Conservation (phyloP, 2,329 filamentous ascomycete genomes). For the Didymella keratinophila region DNA sequence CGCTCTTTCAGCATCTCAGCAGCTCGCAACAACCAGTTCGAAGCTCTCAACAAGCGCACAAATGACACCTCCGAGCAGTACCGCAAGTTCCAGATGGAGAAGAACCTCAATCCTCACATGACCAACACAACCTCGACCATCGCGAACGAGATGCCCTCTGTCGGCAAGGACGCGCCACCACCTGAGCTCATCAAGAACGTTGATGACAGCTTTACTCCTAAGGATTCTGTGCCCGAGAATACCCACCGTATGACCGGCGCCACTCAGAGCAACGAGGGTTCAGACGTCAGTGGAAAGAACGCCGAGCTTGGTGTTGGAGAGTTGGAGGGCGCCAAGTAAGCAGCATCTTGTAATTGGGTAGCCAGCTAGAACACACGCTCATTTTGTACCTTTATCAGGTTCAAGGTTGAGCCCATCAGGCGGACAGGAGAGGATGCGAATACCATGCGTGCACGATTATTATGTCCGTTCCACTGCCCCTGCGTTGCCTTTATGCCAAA, state of each 20-base stretch:
- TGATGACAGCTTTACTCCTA: slow-evolving; percentile 64
- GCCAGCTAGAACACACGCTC: slow-evolving; percentile 72
- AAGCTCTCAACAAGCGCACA: slow-evolving; percentile 57
- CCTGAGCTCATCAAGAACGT: slow-evolving; percentile 67
- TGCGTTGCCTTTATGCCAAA: slow-evolving; percentile 6
- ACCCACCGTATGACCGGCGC: slow-evolving; percentile 72
- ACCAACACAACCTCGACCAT: slow-evolving; percentile 71
- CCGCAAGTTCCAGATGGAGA: slow-evolving; percentile 64
- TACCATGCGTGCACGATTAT: slow-evolving; percentile 88
- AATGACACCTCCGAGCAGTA: slow-evolving; percentile 63
- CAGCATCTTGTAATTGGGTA: slow-evolving; percentile 70
- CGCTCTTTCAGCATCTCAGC: slow-evolving; percentile 51
- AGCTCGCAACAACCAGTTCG: slow-evolving; percentile 48
- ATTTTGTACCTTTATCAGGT: slow-evolving; percentile 65
- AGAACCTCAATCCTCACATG: slow-evolving; percentile 67
- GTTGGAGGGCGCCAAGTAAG: slow-evolving; percentile 54
- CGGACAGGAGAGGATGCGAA: slow-evolving; percentile 81
- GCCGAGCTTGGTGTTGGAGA: slow-evolving; percentile 45
- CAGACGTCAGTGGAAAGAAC: slow-evolving; percentile 42
- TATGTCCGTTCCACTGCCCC: slow-evolving; percentile 62
- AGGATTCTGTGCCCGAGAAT: slow-evolving; percentile 68
- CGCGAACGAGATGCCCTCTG: slow-evolving; percentile 67
- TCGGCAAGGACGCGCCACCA: slow-evolving; percentile 64
- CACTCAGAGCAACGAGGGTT: slow-evolving; percentile 60
- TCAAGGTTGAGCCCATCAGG: slow-evolving; percentile 89